Percentiles rank a stretch among this genome's conserved stretches.
Conservation (phyloP, 306 rosid species). For the Urtica urens region DNA sequence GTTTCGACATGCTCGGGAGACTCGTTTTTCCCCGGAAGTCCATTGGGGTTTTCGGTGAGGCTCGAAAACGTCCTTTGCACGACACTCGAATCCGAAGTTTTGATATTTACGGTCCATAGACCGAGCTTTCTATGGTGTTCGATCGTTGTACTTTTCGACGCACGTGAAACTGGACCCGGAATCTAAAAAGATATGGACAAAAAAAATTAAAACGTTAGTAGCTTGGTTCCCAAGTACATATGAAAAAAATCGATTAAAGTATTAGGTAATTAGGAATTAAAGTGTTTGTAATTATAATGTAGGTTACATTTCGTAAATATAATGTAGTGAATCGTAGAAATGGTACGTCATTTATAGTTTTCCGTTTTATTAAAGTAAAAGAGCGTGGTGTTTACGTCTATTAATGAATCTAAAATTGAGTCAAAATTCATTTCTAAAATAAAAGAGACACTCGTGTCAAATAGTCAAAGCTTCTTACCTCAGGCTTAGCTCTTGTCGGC, state of each 20-base stretch:
- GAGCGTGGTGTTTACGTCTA: no score
- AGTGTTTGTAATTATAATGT: no score
- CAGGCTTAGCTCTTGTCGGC: constrained; percentile 57
- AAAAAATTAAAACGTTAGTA: no score
- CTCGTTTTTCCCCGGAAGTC: constrained; percentile 64
- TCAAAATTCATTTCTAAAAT: no score
- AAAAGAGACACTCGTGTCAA: no score
- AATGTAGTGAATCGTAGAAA: no score
- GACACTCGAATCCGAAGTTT: constrained; percentile 61
- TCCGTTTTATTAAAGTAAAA: no score
- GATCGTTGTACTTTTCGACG: constrained; percentile 36
- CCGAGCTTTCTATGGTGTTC: constrained; percentile 63
- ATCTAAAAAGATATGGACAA: constrained; percentile 59
- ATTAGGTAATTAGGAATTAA: no score
- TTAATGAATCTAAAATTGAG: no score
- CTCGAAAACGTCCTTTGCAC: constrained; percentile 56
- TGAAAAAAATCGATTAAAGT: no score
- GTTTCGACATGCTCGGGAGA: constrained; percentile 28
- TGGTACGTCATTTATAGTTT: no score
- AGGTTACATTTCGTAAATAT: no score
- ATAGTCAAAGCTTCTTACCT: constrained; percentile 23
- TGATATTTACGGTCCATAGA: constrained; percentile 55
- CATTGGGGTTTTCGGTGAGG: constrained; percentile 49
- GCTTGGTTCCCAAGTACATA: constrained; percentile 4
- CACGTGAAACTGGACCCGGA: constrained; percentile 64